Percentiles rank a stretch among this genome's conserved stretches.
Conservation (phyloP, 768 basidiomycete species). For the Pleurotus tuber-regium region DNA sequence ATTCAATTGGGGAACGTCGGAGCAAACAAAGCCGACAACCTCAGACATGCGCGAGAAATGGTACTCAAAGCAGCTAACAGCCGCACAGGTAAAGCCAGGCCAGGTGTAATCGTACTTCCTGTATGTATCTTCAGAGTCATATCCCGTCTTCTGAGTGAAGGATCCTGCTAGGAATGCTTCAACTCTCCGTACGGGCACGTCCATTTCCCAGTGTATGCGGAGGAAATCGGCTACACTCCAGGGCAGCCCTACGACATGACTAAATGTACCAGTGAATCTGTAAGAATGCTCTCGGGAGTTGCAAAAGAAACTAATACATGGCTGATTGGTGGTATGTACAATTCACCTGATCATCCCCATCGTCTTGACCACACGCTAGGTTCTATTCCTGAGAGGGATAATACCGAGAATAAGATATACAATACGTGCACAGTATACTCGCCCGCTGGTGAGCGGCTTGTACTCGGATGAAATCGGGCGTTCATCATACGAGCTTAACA, state of each 20-base stretch:
- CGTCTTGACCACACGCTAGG: conserved; percentile 48
- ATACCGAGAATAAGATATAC: conserved; percentile 64
- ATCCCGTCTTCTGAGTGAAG: conserved; percentile 1
- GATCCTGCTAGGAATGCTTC: conserved; percentile 69
- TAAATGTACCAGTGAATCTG: conserved; percentile 64
- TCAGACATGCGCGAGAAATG: conserved; percentile 79
- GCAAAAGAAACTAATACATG: conserved; percentile 80
- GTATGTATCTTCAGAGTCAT: conserved; percentile 37
- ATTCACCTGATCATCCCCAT: no score
- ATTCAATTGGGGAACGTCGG: conserved; percentile 84
- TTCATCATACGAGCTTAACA: conserved; percentile 23
- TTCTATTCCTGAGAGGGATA: conserved; percentile 87
- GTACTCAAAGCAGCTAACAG: conserved; percentile 63
- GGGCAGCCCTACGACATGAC: conserved; percentile 57
- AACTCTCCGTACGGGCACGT: conserved; percentile 81
- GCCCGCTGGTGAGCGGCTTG: conserved; percentile 62
- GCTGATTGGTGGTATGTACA: conserved; percentile 82
- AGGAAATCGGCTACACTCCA: conserved; percentile 63
- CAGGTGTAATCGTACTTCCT: conserved; percentile 82
- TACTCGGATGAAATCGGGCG: no score
- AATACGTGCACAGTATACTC: conserved; percentile 94
- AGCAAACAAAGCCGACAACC: conserved; percentile 71
- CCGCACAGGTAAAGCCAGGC: conserved; percentile 49
- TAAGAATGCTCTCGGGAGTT: conserved; percentile 75
- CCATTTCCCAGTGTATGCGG: conserved; percentile 83